Evolutionary conservation across 306 rosid species (phyloP), one percentile per base, ranked within the genome.

Genomic region (Acacia melanoxylon): DNA sequence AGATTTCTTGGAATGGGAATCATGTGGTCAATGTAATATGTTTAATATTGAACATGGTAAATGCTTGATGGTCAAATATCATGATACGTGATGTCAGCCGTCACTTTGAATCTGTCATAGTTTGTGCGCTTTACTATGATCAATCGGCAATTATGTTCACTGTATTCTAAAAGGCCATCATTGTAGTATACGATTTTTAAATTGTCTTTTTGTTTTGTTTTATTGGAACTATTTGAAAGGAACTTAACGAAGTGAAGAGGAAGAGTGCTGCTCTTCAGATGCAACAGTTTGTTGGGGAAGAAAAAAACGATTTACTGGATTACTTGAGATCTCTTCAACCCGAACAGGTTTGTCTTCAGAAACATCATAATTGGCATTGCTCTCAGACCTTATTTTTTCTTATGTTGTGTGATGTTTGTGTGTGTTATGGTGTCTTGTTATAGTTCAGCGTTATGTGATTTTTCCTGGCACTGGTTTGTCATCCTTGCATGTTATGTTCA

Each of bases 221-320:
- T 27, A 5, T 62, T 62, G 56, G 52, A n/a, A 40, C 10, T 83
- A 72, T 88, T 84, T 66, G 84, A 72, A 71, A 95, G 98, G 99
- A 95, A 84, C 92, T 95, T 76, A 88, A 83, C 70, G 92, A 92
- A 63, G 92, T 89, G 76, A 92, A 92, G 87, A 92, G 99, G 85
- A 92, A 92, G 86, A 92, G 85, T 86, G 98, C 90, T n/a, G 97
- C 98, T 63, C 93, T 95, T 72, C 93, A 95, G 82, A 95, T 93
- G 97, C 98, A 95, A 80, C 97, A 91, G 86, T 95, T 93, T 90
- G 98, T 93, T 76, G 97, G 97, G 68, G 98, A 95, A 85, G 98
- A 95, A 82, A 91, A 92, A 88, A 95, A 95, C 87, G 96, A 95
- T 85, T 83, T 95, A 76, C 82, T 95, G 84, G 98, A 95, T 83